Evolutionary conservation across 805 yeast species (phyloP).

Genomic region (Wickerhamomyces chaumierensis): DNA sequence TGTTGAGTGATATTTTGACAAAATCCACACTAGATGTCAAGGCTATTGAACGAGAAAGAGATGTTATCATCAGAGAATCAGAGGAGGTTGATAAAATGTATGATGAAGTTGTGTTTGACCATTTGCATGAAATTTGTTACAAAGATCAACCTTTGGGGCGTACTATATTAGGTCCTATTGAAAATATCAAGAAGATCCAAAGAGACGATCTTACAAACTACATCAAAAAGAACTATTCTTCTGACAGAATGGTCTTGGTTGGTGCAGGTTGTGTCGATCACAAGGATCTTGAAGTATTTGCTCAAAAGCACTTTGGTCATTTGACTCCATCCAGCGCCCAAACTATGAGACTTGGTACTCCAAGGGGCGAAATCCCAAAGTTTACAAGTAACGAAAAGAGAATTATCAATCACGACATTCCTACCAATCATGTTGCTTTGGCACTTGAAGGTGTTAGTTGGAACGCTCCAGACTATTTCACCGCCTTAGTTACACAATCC

Average conservation of each 20-base stretch:
- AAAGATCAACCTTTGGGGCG: slow-evolving; percentile 90
- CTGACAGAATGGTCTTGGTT: slow-evolving; percentile 96
- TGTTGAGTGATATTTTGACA: slow-evolving; percentile 81
- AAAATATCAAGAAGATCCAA: slow-evolving; percentile 71
- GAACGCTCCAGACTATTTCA: slow-evolving; percentile 91
- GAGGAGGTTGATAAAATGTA: slow-evolving; percentile 98
- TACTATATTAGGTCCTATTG: slow-evolving; percentile 91
- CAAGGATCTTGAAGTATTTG: slow-evolving; percentile 66
- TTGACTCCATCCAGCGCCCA: slow-evolving; percentile 42
- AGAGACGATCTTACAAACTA: slow-evolving; percentile 68
- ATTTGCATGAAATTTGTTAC: slow-evolving; percentile 85
- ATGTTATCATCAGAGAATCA: slow-evolving; percentile 90
- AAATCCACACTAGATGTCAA: slow-evolving; percentile 67
- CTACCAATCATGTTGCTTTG: slow-evolving; percentile 83
- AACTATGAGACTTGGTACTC: slow-evolving; percentile 52
- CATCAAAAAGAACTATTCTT: slow-evolving; percentile 79
- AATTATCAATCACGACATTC: slow-evolving; percentile 71
- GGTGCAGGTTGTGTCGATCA: slow-evolving; percentile 95
- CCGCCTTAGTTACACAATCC: slow-evolving; percentile 93
- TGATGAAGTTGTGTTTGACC: slow-evolving; percentile 96
- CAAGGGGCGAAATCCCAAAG: slow-evolving; percentile 54
- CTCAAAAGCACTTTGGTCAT: slow-evolving; percentile 67
- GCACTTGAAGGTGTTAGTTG: slow-evolving; percentile 98
- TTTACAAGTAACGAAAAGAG: slow-evolving; percentile 83
- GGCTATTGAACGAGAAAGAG: slow-evolving; percentile 93